phyloP scores from a whole-genome alignment of 306 rosid species.

The Cicer arietinum region DNA sequence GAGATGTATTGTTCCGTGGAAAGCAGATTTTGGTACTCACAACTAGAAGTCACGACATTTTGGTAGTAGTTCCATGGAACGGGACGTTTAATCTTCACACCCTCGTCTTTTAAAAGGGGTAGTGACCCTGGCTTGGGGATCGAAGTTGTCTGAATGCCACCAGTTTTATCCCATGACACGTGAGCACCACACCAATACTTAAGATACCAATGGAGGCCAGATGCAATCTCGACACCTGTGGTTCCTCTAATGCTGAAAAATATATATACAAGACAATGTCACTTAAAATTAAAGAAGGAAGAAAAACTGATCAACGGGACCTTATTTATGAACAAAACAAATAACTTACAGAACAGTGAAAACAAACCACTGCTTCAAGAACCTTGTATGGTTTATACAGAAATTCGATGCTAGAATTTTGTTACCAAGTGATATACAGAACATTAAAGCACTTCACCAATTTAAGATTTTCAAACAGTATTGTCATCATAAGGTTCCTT shows the following conservation, averaged over 20 bases:
- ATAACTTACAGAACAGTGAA: constrained; percentile 10
- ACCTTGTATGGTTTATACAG: constrained; percentile 2
- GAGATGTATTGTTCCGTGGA: constrained; percentile 6
- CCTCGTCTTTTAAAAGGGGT: constrained; percentile 64
- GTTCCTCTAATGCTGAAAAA: constrained; percentile 76
- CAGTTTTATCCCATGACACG: constrained; percentile 94
- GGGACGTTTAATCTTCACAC: constrained; percentile 71
- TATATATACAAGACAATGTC: constrained; percentile 34
- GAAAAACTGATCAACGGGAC: constrained; percentile 2
- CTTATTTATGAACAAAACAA: constrained; percentile 29
- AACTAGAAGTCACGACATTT: constrained; percentile 96
- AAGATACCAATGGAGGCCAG: constrained; percentile 94
- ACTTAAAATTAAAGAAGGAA: constrained; percentile 14
- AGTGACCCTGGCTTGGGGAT: constrained; percentile 84
- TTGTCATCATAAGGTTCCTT: constrained; percentile 12
- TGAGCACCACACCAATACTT: constrained; percentile 94
- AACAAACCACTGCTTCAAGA: neutral
- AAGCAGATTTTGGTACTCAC: constrained; percentile 59
- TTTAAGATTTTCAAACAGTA: neutral
- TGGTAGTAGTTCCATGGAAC: constrained; percentile 96
- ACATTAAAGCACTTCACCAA: constrained; percentile 9
- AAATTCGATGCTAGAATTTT: constrained; percentile 21
- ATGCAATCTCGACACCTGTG: constrained; percentile 85
- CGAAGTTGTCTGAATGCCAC: constrained; percentile 81
- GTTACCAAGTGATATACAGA: constrained; percentile 10